These are phyloP conservation scores for Euphorbia peplus DNA, from an alignment of 345 rosid species.

Conservation along the genomic window DNA sequence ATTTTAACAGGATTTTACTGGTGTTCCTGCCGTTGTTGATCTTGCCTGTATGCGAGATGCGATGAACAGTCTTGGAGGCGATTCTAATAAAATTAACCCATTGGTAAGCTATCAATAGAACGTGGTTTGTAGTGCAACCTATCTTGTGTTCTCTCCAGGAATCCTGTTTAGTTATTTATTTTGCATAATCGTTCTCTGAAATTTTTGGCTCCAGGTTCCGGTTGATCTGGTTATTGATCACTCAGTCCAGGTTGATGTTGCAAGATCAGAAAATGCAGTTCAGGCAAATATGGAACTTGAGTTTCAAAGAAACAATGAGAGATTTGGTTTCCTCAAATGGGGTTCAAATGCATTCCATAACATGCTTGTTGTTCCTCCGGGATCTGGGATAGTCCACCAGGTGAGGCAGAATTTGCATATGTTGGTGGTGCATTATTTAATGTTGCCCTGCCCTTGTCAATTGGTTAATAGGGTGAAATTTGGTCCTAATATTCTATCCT, in stretches of 20 bases:
- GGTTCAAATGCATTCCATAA: constrained; percentile 87
- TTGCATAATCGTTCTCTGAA: background rate
- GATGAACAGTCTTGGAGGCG: constrained; percentile 66
- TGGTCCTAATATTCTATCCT: background rate
- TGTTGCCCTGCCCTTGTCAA: background rate
- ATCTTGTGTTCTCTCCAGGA: background rate
- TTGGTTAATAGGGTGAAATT: background rate
- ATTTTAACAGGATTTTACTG: constrained; percentile 68
- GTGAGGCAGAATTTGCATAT: constrained; percentile 26
- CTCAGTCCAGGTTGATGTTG: constrained; percentile 93
- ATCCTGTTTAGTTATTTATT: too few relatives aligned
- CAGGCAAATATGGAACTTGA: constrained; percentile 94
- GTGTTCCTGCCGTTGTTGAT: constrained; percentile 86
- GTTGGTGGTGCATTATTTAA: background rate
- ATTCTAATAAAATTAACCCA: constrained; percentile 66
- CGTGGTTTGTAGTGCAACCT: background rate
- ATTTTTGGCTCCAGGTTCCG: constrained; percentile 55
- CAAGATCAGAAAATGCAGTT: constrained; percentile 86
- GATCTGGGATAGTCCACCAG: constrained; percentile 97
- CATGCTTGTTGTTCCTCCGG: constrained; percentile 98
- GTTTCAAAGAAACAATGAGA: constrained; percentile 77
- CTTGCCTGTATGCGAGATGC: constrained; percentile 88
- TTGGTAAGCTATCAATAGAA: constrained; percentile 36
- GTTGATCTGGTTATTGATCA: constrained; percentile 99
- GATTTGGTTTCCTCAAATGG: constrained; percentile 95